These are phyloP conservation scores for Fraxinus americana DNA, from an alignment of 257 asterid genomes.

Conservation along the genomic window DNA sequence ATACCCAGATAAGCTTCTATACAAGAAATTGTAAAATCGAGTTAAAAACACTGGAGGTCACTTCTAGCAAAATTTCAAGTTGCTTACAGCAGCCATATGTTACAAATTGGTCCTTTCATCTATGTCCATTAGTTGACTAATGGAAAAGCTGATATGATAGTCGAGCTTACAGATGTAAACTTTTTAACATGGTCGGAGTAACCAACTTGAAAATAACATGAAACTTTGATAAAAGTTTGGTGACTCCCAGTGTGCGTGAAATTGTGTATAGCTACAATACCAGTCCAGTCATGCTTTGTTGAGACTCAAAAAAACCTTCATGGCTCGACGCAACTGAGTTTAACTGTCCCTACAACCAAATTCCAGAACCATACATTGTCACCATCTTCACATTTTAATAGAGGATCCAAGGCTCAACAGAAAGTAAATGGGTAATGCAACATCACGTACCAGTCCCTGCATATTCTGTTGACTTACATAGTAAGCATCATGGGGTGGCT, in stretches of 20 bases:
- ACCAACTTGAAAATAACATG: not conserved
- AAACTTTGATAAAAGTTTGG: not conserved
- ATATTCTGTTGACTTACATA: conserved; percentile 71
- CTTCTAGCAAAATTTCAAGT: not conserved
- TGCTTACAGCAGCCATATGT: not conserved
- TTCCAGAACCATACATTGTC: conserved; percentile 25
- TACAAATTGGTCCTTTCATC: not conserved
- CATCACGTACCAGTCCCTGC: conserved; percentile 82
- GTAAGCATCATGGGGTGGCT: conserved; percentile 85
- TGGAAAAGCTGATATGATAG: not conserved
- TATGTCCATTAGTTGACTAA: conserved; percentile 18
- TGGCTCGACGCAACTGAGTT: conserved; percentile 67
- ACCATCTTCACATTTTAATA: conserved; percentile 22
- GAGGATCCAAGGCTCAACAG: conserved; percentile 26
- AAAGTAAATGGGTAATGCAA: not conserved
- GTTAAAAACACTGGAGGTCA: not conserved
- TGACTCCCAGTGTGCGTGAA: not conserved
- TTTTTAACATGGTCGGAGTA: not conserved
- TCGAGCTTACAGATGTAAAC: not conserved
- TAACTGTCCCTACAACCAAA: conserved; percentile 68
- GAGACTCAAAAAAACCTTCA: conserved; percentile 72
- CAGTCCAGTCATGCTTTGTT: conserved; percentile 72
- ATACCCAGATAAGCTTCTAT: conserved; percentile 2
- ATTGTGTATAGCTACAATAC: conserved; percentile 40
- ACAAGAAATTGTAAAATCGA: not conserved